Evolutionary conservation across 1,139 yeast species (phyloP), one percentile per base, ranked within the genome.

Genomic region (Saccharomyces hybrid): DNA sequence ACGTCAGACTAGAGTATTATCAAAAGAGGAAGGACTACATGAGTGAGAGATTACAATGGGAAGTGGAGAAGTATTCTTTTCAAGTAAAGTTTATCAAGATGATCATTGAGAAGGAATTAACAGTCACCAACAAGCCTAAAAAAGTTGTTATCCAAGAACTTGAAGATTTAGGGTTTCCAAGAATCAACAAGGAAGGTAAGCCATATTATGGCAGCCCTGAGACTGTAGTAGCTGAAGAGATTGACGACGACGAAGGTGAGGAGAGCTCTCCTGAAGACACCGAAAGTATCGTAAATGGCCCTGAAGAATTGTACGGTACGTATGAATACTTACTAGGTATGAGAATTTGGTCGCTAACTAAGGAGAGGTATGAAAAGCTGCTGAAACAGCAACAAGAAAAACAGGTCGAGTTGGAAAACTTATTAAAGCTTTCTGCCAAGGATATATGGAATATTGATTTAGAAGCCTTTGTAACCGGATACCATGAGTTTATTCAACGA

Each of bases 311-410:
- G 14, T 76, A 78, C 64, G 76, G 87, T 56, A 76, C 88, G 56
- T 82, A 80, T 69, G 95, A 88, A 64, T 88, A 88, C 61, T 75
- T 88, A 59, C 74, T 88, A 54, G 91, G 93, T 53, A 88, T 95
- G 96, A 81, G 91, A 42, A 84, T 95, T 62, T 90, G 97, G 95
- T 85, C 96, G 31, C 81, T 93, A 66, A 91, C 99, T 0, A 78
- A 78, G 57, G 99, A 95, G 72, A 79, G 95, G 62, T 93, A 90
- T 66, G 93, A 89, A 64, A 84, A 81, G 63, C 75, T 93, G 58
- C 73, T 90, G 63, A 77, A 77, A 53, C 96, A 90, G 68, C 79
- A 83, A 59, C 88, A 82, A 53, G 83, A 74, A 32, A 86, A 85
- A 66, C 95, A 90, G 67, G 75, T 71, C 8, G 96, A 89, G 66